Percentiles rank a stretch among this genome's conserved stretches.
phyloP scores from a whole-genome alignment of 2,329 filamentous ascomycete species.

The Exophiala xenobiotica region DNA sequence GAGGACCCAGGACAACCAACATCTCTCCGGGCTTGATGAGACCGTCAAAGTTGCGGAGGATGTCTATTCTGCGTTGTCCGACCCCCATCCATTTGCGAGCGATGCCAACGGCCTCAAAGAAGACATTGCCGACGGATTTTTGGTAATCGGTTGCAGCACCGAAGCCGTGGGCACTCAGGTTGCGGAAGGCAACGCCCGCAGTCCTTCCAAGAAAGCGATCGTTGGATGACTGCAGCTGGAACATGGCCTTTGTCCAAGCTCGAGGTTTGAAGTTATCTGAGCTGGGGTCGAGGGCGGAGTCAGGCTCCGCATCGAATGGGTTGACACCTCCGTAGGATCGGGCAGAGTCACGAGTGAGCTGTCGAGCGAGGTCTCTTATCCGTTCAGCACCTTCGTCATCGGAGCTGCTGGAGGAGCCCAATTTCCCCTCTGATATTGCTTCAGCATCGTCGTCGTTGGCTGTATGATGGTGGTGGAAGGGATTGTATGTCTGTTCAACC shows the following conservation, averaged over 20 bases:
- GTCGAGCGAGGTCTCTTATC: conserved; percentile 27
- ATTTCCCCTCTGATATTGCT: conserved; percentile 11
- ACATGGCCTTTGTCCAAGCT: conserved; percentile 49
- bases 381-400: conserved; percentile 20
- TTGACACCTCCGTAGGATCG: conserved; percentile 14
- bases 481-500: conserved; percentile 5
- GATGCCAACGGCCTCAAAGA: conserved; percentile 38
- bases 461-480: conserved; percentile 4
- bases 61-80: conserved; percentile 53
- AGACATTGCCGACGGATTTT: conserved; percentile 44
- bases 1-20: conserved; percentile 56
- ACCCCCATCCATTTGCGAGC: conserved; percentile 33
- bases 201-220: conserved; percentile 39
- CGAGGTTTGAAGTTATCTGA: conserved; percentile 46
- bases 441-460: not conserved
- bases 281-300: conserved; percentile 44
- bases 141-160: conserved; percentile 40
- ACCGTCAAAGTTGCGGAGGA: conserved; percentile 65
- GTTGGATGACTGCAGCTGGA: conserved; percentile 42
- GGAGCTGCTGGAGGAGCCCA: conserved; percentile 14
- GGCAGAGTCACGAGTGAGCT: conserved; percentile 24
- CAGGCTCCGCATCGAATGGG: conserved; percentile 30
- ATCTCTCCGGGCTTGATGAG: conserved; percentile 59
- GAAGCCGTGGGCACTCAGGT: conserved; percentile 41
- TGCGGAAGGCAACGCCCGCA: conserved; percentile 42